Base-by-base conservation (phyloP, 202 grass and related monocot genomes). In the Bolboschoenoplectus hybrid region DNA sequence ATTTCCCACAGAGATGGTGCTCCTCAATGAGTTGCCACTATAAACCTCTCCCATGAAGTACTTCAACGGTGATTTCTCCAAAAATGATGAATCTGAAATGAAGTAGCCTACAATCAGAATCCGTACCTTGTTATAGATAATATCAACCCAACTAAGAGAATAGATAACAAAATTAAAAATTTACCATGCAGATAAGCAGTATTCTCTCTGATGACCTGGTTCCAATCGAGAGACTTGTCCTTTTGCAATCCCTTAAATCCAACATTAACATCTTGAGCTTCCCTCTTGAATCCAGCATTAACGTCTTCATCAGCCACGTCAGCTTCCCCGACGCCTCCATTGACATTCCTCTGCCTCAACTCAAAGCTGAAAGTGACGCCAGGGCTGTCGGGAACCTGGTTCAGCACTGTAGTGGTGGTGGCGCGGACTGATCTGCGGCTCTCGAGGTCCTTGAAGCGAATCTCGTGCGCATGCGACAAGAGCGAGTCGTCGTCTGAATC, bases 1-100 rank as follows among this genome's bases (percentile, higher is more conserved):
- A 85, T 98, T 98, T 41, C 96, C 96, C 47, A 89, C 93, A 60
- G 96, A 85, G 65, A 98, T 96, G 88, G 96, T 98, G 86, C 96
- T 91, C 91, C 96, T 95, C 56, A 98, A 89, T 63, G 96, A 87
- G 94, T 91, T 98, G 2, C 96, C 96, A 49, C 91, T 84, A 72
- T 94, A 98, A 36, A 98, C 58, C 81, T 98, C 96, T 85, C 96
- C 93, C 50, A 98, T 78, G 71, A 98, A 98, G 76, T 98, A 98
- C 83, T 87, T 92, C 52, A 94, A 87, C 26, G 93, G 93, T 82
- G 93, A 94, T 58, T 91, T 98, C 34, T 90, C 92, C 66, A 81
- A 70, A 77, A 79, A 66, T 61, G 52, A 68, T 81, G 35, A 90
- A 83, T 84, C 61, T 76, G 78, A 85, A 78, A 67, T 36, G 34